Conservation (phyloP, 2,329 filamentous ascomycete genomes). For the Fusarium avenaceum region DNA sequence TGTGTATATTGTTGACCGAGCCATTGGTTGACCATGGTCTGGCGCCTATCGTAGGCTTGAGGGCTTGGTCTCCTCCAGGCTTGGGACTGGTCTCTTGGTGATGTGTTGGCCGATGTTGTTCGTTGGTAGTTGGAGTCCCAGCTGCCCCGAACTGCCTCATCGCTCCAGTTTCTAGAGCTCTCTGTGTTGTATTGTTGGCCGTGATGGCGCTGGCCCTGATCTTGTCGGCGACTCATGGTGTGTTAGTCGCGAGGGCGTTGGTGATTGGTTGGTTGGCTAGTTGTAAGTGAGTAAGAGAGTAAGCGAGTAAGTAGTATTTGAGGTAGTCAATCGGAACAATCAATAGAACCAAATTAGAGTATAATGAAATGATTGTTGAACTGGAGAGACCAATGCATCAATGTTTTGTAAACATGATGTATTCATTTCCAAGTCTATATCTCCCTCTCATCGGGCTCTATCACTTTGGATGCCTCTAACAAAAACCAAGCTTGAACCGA, state of each 20-base stretch:
- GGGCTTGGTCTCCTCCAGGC: slow-evolving; percentile 34
- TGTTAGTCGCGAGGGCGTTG: slow-evolving; percentile 12
- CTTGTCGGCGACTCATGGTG: slow-evolving; percentile 42
- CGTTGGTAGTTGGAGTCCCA: slow-evolving; percentile 45
- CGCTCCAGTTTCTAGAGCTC: slow-evolving; percentile 49
- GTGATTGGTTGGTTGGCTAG: slow-evolving; percentile 22
- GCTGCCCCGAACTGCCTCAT: slow-evolving; percentile 48
- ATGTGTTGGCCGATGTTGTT: slow-evolving; percentile 38
- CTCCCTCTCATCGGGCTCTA: slow-evolving; percentile 2
- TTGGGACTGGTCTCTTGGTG: slow-evolving; percentile 40
- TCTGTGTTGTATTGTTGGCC: slow-evolving; percentile 35
- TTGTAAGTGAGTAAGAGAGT: neutral
- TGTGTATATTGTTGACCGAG: slow-evolving; percentile 44
- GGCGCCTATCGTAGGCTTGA: slow-evolving; percentile 34
- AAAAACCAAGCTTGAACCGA: slow-evolving; percentile 29
- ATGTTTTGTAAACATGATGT: slow-evolving; percentile 25
- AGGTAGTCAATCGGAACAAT: slow-evolving; percentile 2
- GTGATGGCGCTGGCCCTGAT: slow-evolving; percentile 25
- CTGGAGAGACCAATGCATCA: slow-evolving; percentile 10
- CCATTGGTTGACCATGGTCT: slow-evolving; percentile 47
- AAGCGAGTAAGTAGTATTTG: neutral
- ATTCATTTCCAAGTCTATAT: slow-evolving; percentile 16
- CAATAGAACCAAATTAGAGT: neutral
- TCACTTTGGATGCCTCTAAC: slow-evolving; percentile 40
- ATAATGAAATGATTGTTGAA: slow-evolving; percentile 8